Conservation (phyloP, 2,329 filamentous ascomycete genomes). For the Xylogone sp. region DNA sequence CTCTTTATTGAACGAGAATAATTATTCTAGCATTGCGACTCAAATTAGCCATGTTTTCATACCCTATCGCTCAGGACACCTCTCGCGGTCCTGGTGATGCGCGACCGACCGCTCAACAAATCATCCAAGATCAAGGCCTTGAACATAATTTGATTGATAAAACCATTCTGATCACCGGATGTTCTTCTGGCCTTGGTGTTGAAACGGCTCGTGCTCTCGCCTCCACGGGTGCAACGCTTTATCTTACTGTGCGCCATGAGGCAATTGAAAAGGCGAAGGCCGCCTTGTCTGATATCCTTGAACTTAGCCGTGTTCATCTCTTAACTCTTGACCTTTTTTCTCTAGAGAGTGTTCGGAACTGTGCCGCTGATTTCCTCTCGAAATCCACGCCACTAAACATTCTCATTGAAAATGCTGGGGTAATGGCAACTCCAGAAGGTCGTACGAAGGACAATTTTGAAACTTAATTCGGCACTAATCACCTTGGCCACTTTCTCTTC, state of each 20-base stretch:
- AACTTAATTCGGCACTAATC: conserved; percentile 47
- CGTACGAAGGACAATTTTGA: conserved; percentile 43
- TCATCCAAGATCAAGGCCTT: conserved; percentile 22
- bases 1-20: too few species aligned
- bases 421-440: conserved; percentile 15
- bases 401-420: conserved; percentile 22
- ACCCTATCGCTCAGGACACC: too few species aligned
- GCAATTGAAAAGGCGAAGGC: too few species aligned
- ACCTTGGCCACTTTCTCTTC: conserved; percentile 51
- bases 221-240: conserved; percentile 32
- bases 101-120: conserved; percentile 30
- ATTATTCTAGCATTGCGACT: too few species aligned
- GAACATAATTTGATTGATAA: conserved; percentile 34
- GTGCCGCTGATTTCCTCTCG: conserved; percentile 17
- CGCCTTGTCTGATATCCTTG: conserved; percentile 38
- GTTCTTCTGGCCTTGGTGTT: conserved; percentile 32
- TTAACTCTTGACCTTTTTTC: conserved; percentile 31
- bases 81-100: conserved; percentile 30
- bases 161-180: conserved; percentile 34
- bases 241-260: conserved; percentile 31
- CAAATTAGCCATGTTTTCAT: too few species aligned
- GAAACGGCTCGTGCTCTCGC: conserved; percentile 34
- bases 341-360: conserved; percentile 27
- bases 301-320: conserved; percentile 25
- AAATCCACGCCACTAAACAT: conserved; percentile 27